A percentile compares a stretch with the other conserved stretches of the same genome.
Conservation (phyloP, 495 filamentous ascomycete genomes). For the Hypoxylon rickii region DNA sequence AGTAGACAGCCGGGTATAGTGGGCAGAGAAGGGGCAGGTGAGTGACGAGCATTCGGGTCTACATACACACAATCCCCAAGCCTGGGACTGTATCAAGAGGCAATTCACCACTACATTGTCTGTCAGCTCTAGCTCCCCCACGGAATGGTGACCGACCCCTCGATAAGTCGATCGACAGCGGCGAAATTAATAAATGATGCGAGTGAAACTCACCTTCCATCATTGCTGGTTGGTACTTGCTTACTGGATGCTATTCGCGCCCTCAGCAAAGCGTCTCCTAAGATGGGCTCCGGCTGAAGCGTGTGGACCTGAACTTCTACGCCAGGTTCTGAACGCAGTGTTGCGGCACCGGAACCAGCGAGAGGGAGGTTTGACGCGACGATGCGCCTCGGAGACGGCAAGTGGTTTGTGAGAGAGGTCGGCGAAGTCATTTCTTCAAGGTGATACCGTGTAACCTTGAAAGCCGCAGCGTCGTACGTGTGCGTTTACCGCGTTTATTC, state of each 20-base stretch:
- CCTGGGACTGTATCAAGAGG: conserved; percentile 24
- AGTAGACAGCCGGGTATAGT: background rate
- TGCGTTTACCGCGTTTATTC: background rate
- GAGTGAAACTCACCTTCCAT: conserved; percentile 30
- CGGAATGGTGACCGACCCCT: background rate
- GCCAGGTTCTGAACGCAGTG: conserved; percentile 20
- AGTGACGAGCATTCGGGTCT: background rate
- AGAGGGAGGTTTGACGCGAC: conserved; percentile 33
- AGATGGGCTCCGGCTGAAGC: conserved; percentile 26
- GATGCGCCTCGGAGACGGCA: conserved; percentile 28
- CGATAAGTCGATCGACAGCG: background rate
- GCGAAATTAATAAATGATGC: background rate
- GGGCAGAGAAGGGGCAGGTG: background rate
- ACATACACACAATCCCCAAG: conserved; percentile 30
- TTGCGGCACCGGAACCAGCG: conserved; percentile 5
- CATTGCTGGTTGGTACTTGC: conserved; percentile 33
- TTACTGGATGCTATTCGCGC: conserved; percentile 31
- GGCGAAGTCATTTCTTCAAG: conserved; percentile 21
- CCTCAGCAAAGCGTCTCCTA: conserved; percentile 24
- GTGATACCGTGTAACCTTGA: background rate
- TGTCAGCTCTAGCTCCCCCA: conserved; percentile 9
- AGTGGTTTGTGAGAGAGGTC: too few relatives aligned
- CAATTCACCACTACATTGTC: conserved; percentile 12
- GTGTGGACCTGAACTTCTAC: conserved; percentile 32
- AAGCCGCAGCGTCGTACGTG: background rate